phyloP scores from a whole-genome alignment of 2,329 filamentous ascomycete species.

The Ophiobolus disseminans region DNA sequence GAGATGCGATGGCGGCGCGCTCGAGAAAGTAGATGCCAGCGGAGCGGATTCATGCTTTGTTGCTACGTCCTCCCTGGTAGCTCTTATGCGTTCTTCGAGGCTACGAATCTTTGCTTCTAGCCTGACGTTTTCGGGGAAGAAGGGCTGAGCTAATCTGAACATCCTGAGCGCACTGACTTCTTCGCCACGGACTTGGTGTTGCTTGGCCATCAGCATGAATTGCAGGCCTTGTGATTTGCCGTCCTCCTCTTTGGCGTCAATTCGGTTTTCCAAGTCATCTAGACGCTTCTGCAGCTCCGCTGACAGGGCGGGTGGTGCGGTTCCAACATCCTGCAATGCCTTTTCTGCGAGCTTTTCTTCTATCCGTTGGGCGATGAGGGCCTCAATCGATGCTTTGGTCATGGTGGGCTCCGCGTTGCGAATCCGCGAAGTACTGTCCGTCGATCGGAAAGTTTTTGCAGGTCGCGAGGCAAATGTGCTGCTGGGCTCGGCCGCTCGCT shows the following conservation, averaged over 20 bases:
- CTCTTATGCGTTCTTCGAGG: constrained; percentile 59
- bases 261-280: constrained; percentile 84
- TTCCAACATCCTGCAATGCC: constrained; percentile 63
- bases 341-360: constrained; percentile 86
- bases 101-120: constrained; percentile 64
- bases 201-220: constrained; percentile 87
- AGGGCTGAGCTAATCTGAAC: constrained; percentile 84
- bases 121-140: constrained; percentile 85
- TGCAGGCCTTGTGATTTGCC: constrained; percentile 81
- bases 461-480: constrained; percentile 47
- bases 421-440: constrained; percentile 42
- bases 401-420: constrained; percentile 46
- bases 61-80: constrained; percentile 44
- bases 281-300: constrained; percentile 81
- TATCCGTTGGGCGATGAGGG: constrained; percentile 90
- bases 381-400: constrained; percentile 77
- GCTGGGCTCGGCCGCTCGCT: constrained; percentile 53
- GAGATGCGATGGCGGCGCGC: constrained; percentile 34
- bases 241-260: constrained; percentile 75
- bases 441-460: constrained; percentile 47
- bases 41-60: constrained; percentile 23
- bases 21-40: constrained; percentile 21
- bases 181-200: constrained; percentile 85
- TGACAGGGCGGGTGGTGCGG: constrained; percentile 62
- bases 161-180: constrained; percentile 79